Evolutionary conservation across 768 basidiomycete genomes (phyloP).

Genomic region (Suillus decipiens): DNA sequence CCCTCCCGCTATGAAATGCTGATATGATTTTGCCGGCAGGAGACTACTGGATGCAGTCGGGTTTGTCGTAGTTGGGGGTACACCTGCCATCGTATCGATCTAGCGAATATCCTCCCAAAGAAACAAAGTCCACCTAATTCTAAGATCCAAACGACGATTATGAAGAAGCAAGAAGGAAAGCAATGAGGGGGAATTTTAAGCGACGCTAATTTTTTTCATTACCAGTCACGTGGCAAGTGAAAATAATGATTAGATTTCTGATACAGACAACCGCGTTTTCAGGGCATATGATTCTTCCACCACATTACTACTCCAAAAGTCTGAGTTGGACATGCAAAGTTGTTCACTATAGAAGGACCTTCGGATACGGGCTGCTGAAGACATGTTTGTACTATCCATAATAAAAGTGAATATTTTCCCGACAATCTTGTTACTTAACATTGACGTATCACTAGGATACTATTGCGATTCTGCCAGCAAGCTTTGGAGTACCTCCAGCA

Average conservation of each 20-base stretch:
- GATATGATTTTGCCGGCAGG: slow-evolving; percentile 78
- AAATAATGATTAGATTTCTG: slow-evolving; percentile 2
- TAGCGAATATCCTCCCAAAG: not conserved
- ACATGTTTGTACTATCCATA: slow-evolving; percentile 50
- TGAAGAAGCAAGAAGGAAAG: slow-evolving; percentile 2
- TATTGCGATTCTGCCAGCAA: slow-evolving; percentile 82
- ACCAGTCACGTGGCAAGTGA: slow-evolving; percentile 3
- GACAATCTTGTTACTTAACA: not conserved
- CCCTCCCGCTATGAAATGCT: slow-evolving; percentile 87
- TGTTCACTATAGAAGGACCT: not conserved
- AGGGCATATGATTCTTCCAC: not conserved
- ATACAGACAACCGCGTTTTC: slow-evolving; percentile 3
- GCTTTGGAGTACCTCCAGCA: slow-evolving; percentile 77
- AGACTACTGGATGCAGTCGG: slow-evolving; percentile 37
- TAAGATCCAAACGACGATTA: slow-evolving; percentile 6
- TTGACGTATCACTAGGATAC: slow-evolving; percentile 64
- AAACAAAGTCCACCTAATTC: slow-evolving; percentile 5
- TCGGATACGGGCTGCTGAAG: not conserved
- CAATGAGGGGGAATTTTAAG: not conserved
- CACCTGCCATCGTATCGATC: slow-evolving; percentile 21
- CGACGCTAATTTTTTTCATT: slow-evolving; percentile 3
- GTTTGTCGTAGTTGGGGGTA: slow-evolving; percentile 27
- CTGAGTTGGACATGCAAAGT: not conserved
- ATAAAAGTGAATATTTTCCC: slow-evolving; percentile 35
- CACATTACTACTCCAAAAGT: not conserved